These are phyloP conservation scores for Taphrina wiesneri DNA, from an alignment of 1,139 yeast species.

Conservation along the genomic window DNA sequence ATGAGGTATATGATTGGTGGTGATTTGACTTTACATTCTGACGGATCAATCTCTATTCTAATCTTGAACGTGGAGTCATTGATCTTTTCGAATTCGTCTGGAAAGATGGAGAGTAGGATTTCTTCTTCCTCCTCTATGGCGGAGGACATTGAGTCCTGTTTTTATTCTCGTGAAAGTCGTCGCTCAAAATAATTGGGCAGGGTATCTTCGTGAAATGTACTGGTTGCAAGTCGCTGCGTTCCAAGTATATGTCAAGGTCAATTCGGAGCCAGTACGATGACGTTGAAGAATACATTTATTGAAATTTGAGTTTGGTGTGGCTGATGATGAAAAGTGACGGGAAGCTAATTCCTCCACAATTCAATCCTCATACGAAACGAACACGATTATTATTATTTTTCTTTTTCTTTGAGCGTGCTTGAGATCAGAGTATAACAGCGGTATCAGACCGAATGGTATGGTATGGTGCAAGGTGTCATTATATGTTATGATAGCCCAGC, in stretches of 20 bases:
- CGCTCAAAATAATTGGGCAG: background rate
- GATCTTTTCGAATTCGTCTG: conserved; percentile 31
- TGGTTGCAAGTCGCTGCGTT: too few species aligned
- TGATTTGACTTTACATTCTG: background rate
- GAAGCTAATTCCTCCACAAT: background rate
- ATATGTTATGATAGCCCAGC: too few species aligned
- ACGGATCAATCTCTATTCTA: conserved; percentile 26
- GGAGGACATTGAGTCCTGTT: conserved; percentile 2
- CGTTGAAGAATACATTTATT: background rate
- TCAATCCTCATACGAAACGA: too few species aligned
- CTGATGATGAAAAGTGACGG: background rate
- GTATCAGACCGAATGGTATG: too few species aligned
- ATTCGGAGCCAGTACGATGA: too few species aligned
- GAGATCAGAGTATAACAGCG: too few species aligned
- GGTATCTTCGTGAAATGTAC: too few species aligned
- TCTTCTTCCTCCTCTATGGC: conserved; percentile 36
- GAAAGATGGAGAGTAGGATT: conserved; percentile 35
- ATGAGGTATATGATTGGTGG: conserved; percentile 18
- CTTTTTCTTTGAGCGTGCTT: too few species aligned
- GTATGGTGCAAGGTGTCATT: too few species aligned
- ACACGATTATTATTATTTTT: too few species aligned
- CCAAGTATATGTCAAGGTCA: too few species aligned
- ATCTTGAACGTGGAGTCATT: conserved; percentile 32
- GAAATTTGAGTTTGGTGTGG: background rate
- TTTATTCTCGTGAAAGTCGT: background rate